Conservation (phyloP, 768 basidiomycete genomes). For the Tylopilus sp. region DNA sequence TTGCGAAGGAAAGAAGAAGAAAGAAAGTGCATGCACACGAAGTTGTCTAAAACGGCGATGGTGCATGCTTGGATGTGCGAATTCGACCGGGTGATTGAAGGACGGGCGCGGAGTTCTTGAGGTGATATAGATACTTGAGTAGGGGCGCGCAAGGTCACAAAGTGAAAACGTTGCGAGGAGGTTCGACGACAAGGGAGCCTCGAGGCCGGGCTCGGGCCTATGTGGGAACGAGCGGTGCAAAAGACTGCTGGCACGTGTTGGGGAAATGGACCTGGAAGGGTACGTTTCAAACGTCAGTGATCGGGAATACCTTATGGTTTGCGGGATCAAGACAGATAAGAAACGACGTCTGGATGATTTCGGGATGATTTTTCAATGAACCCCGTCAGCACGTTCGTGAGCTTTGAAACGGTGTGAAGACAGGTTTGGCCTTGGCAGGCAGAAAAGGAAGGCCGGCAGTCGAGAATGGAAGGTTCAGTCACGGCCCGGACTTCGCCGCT, state of each 20-base stretch:
- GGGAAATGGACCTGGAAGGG: too few relatives aligned
- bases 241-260: too few relatives aligned
- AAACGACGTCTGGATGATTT: slow-evolving; percentile 12
- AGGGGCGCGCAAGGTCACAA: background rate
- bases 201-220: slow-evolving; percentile 16
- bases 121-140: slow-evolving; percentile 7
- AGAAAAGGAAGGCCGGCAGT: slow-evolving; percentile 3
- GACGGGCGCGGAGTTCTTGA: slow-evolving; percentile 7
- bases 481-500: slow-evolving; percentile 21
- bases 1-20: slow-evolving; percentile 28
- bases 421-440: slow-evolving; percentile 11
- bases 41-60: background rate
- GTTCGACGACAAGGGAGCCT: slow-evolving; percentile 12
- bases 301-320: background rate
- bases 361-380: slow-evolving; percentile 5
- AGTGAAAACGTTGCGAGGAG: slow-evolving; percentile 14
- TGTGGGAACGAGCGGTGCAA: background rate
- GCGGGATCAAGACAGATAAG: too few relatives aligned
- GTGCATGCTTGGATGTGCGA: background rate
- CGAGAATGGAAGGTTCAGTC: slow-evolving; percentile 16
- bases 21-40: slow-evolving; percentile 23
- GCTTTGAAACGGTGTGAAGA: background rate
- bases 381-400: slow-evolving; percentile 14
- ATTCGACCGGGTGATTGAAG: slow-evolving; percentile 8
- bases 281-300: background rate